Conservation (phyloP, 176 grass and related monocot genomes). For the Bolboschoenus planiculmis region DNA sequence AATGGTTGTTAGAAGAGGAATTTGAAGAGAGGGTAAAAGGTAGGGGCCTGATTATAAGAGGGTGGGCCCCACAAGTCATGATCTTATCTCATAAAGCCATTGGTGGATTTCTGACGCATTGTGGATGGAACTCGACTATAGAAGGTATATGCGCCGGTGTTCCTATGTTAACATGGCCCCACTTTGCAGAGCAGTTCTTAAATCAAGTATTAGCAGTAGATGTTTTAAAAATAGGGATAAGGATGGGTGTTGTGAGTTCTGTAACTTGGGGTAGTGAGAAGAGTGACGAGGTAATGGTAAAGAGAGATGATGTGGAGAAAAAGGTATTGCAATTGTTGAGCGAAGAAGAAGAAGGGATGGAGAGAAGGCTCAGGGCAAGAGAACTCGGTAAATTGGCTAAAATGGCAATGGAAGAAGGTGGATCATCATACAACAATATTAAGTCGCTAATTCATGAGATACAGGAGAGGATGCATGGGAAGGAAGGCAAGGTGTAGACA, state of each 20-base stretch:
- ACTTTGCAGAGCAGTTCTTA: constrained; percentile 32
- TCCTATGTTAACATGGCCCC: constrained; percentile 35
- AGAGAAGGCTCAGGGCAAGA: constrained; percentile 15
- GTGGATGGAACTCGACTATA: constrained; percentile 38
- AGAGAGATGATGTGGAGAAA: constrained; percentile 17
- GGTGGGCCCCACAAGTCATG: constrained; percentile 24
- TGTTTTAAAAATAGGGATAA: background rate
- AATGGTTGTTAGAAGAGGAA: constrained; percentile 21
- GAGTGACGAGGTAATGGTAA: background rate
- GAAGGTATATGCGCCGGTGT: constrained; percentile 16
- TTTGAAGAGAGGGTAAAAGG: constrained; percentile 38
- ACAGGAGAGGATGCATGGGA: background rate
- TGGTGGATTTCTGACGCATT: constrained; percentile 35
- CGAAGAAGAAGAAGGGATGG: background rate
- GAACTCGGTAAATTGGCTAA: constrained; percentile 15
- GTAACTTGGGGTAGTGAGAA: constrained; percentile 5
- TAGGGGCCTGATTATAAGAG: constrained; percentile 26
- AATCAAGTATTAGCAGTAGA: constrained; percentile 25
- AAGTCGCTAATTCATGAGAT: constrained; percentile 21
- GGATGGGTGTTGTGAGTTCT: background rate
- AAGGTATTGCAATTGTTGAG: constrained; percentile 23
- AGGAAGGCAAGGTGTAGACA: background rate
- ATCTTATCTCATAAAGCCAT: constrained; percentile 35
- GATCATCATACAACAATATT: constrained; percentile 26
- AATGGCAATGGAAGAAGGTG: constrained; percentile 22